Evolutionary conservation across 495 filamentous ascomycete genomes (phyloP).

Genomic region (Cairneyella variabilis): DNA sequence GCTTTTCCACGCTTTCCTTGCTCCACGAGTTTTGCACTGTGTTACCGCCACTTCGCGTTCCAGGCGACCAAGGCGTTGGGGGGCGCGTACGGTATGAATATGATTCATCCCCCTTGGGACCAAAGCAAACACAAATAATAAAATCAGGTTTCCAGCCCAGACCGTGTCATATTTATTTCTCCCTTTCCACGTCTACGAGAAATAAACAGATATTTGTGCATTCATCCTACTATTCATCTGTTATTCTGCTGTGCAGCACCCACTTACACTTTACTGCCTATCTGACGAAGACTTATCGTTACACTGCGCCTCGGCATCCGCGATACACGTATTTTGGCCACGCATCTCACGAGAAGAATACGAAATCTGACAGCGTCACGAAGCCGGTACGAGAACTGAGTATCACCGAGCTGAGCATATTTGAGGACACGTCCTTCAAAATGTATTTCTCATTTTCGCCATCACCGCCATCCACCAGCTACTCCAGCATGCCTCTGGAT

Average conservation of each 20-base stretch:
- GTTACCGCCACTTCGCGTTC: background rate
- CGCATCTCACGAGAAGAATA: background rate
- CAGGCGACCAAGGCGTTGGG: too few relatives aligned
- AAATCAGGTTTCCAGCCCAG: background rate
- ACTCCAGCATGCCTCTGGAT: conserved; percentile 23
- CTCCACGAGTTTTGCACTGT: background rate
- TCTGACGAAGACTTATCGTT: background rate
- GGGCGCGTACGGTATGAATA: background rate
- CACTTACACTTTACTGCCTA: background rate
- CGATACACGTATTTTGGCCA: too few relatives aligned
- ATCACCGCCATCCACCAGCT: conserved; percentile 18
- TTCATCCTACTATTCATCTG: background rate
- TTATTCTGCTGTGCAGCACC: too few relatives aligned
- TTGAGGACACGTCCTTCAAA: background rate
- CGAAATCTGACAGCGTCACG: background rate
- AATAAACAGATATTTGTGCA: background rate
- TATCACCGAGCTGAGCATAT: background rate
- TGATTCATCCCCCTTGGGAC: background rate
- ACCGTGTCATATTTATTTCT: background rate
- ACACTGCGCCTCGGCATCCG: background rate
- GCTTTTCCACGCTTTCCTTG: background rate
- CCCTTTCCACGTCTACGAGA: background rate
- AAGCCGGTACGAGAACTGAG: background rate
- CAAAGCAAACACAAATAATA: background rate
- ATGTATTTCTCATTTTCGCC: conserved; percentile 25